Evolutionary conservation across 208 protist genomes (phyloP), one percentile per base, ranked within the genome.

Genomic region (Trypanosoma melophagium): DNA sequence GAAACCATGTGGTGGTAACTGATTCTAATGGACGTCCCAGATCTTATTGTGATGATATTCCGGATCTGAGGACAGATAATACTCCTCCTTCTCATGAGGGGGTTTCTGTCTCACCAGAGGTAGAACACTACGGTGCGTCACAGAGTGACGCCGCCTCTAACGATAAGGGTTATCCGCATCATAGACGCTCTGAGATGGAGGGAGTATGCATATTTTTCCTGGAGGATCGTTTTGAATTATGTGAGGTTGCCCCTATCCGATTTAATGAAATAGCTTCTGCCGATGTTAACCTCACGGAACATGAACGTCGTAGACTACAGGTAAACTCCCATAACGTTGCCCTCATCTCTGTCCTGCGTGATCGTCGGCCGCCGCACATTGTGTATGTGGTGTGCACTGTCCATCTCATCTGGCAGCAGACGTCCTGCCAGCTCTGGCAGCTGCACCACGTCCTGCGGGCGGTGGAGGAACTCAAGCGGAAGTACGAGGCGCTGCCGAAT

Each of bases 401-500:
- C 25, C 90, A 96, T 62, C 74, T 93, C 24, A 83, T 86, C 49
- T 96, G 87, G 86, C 86, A 89, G 54, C 83, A 84, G 56, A 66
- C 78, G 13, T 83, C 92, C 70, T 76, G 79, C n/a, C 90, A 96
- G 73, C 76, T 94, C 38, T 96, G 86, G 86, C 90, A 96, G 73
- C 66, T 74, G 49, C 76, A 89, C 45, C 74, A 84, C n/a, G 61
- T 96, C 41, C 49, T 93, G 21, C 24, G 56, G 0, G 66, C 70
- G 1, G 52, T 96, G 54, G 84, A 93, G 66, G 28, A 69, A 14
- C 56, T 96, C 5, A 88, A 87, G 49, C 22, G 19, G 28, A 90
- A 87, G 65, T 93, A 96, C 69, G 63, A 72, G 38, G 19, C 2
- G 16, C 1, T 16, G 2, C 17, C 41, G 10, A 16, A 57, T 3